Percentiles rank a stretch among this genome's conserved stretches.
These are phyloP conservation scores for Drechslerella dactyloides DNA, from an alignment of 2,329 filamentous ascomycete genomes.

Conservation along the genomic window DNA sequence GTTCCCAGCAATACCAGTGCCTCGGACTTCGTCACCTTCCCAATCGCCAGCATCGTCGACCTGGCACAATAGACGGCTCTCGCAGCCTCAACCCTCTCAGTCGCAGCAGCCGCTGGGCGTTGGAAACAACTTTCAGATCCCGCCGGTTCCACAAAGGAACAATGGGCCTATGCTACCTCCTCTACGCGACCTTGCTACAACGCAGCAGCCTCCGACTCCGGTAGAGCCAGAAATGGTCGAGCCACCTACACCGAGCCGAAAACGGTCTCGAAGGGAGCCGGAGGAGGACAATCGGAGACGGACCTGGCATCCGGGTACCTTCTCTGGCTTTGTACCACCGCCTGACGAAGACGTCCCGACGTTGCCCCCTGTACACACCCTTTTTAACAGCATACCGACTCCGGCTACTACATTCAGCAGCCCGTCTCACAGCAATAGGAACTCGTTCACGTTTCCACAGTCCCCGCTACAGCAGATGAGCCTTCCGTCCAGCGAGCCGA, in stretches of 20 bases:
- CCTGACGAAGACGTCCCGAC: conserved; percentile 43
- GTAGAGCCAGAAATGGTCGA: conserved; percentile 49
- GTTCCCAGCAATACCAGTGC: conserved; percentile 44
- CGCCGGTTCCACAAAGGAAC: conserved; percentile 38
- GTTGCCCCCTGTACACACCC: conserved; percentile 40
- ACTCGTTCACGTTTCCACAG: conserved; percentile 49
- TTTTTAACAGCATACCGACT: conserved; percentile 48
- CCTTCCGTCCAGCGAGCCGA: conserved; percentile 31
- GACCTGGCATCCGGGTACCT: conserved; percentile 54
- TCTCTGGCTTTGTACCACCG: conserved; percentile 48
- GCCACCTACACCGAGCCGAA: conserved; percentile 49
- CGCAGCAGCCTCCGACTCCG: conserved; percentile 46
- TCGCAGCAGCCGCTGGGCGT: conserved; percentile 24
- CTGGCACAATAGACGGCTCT: conserved; percentile 45
- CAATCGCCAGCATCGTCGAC: conserved; percentile 39
- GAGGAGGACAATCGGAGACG: conserved; percentile 54
- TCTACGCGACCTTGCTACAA: conserved; percentile 38
- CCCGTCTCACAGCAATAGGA: conserved; percentile 48
- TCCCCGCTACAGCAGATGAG: conserved; percentile 49
- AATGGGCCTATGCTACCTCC: conserved; percentile 44
- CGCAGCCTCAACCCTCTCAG: conserved; percentile 32
- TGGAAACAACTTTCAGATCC: conserved; percentile 41
- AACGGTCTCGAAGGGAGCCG: conserved; percentile 48
- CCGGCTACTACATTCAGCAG: conserved; percentile 50
- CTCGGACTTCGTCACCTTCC: conserved; percentile 44